Evolutionary conservation across 768 basidiomycete species (phyloP), one percentile per base, ranked within the genome.

Genomic region (Rhodotorula taiwanensis): DNA sequence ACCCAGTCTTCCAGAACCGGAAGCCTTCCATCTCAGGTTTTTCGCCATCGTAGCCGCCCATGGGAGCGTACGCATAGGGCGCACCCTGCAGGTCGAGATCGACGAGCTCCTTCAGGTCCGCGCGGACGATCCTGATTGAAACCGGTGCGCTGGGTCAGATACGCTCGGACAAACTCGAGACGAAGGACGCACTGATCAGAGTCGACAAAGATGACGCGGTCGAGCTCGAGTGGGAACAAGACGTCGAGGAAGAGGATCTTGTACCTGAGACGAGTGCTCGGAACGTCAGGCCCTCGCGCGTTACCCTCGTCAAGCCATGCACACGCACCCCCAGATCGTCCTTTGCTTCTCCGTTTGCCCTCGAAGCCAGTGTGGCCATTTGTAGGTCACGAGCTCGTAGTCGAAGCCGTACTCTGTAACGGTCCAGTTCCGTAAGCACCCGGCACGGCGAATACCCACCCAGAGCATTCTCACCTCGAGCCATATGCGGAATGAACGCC

Each of bases 161-260:
- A 93, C n/a, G 90, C 84, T 5, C 95, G 85, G 13, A 99, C 92
- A 62, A 99, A 98, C 67, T 56, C 79, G 77, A n/a, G n/a, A n/a
- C n/a, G 15, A 45, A 39, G 25, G 34, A 58, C 74, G 33, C 31
- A 76, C 77, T 92, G 90, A 75, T 94, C 91, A 0, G 94, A 94
- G 73, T 98, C 95, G 53, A 99, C 94, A 73, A 99, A 98, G 70
- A 99, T 93, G 66, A 99, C 94, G 75, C 95, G 95, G 79, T 97
- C 93, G 61, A 99, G 83, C 76, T 94, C 89, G 86, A 98, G 92
- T 3, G 95, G 95, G 83, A 99, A 99, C 11, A 98, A 82, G 21
- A 98, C 93, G 71, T 99, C 95, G 21, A 99, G 83, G 82, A 99
- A 99, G 47, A 99, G 84, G 67, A 99, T 99, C 78, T 99, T 98